Evolutionary conservation across 768 basidiomycete species (phyloP), one percentile per base, ranked within the genome.

Genomic region (Thelephora ganbajun): DNA sequence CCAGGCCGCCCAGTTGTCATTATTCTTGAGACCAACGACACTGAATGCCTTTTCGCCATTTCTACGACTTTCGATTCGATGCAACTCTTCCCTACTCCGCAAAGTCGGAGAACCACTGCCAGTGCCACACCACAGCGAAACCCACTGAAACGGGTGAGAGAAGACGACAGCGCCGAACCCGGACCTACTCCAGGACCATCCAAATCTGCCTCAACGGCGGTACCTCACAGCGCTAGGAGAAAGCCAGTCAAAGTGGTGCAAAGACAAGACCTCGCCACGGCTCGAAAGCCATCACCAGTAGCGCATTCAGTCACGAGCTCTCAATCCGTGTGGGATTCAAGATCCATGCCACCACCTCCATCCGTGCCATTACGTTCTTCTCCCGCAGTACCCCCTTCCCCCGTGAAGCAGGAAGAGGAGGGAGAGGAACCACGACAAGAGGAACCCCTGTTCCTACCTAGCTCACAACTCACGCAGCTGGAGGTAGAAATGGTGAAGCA

Each of bases 1-100:
- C 77, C 84, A 2, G 69, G 74, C 12, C 72, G 73, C 11, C 85
- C 88, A 9, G 65, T 91, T n/a, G 83, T 77, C 56, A 81, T 90
- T 50, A 78, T 82, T 44, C 70, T 87, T 35, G 81, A 84, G 57
- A 72, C 76, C 7, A 84, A 89, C 54, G 68, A 69, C 47, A 68
- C 67, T 1, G 76, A 83, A 33, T 68, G 70, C 35, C 69, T 88
- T 30, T 88, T 88, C 57, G 81, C 86, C 20, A 80, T 90, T 51
- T 84, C 87, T 6, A 86, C 87, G 6, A 85, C 75, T 57, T 75
- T 30, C 26, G 26, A 30, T 30, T 30, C 26, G 26, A 30, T 30
- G 78, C 48, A 68, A 73, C 23, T 73, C 71, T 19, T 20, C 46
- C 41, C 7, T 35, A n/a, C 33, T 20, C 48, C 26, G 41, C 23